Evolutionary conservation across 2,329 filamentous ascomycete species (phyloP), one percentile per base, ranked within the genome.

Genomic region (Trichoderma hamatum): DNA sequence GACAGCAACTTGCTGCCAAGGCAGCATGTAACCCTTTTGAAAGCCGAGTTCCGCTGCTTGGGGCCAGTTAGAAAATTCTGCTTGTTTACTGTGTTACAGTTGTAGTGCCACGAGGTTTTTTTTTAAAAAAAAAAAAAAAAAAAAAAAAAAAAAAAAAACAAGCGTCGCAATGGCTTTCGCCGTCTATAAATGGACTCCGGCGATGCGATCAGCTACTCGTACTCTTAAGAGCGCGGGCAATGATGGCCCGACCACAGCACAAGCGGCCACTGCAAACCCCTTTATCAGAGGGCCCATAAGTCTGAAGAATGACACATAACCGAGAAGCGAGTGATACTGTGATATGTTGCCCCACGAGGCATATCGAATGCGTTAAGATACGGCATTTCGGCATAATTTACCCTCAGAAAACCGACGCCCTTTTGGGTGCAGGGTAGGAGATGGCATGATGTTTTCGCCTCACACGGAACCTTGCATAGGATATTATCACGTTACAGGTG

Each of bases 401-500:
- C 11, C 1, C 28, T 26, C 24, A 19, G 61, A 24, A 49, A n/a
- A 49, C 34, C n/a, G 26, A 28, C 30, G 39, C 5, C 28, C 24
- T 16, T 21, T 19, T 28, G 30, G 34, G 14, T 67, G 28, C 39
- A 67, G 64, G 64, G 64, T 67, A 58, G 36, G 19, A 14, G 52
- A 28, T 19, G n/a, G 30, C 54, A 26, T 14, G 28, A 49, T 34
- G 14, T 24, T 32, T 30, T 67, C 54, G 64, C 64, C 54, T 67
- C 64, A 39, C 54, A 67, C 54, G 64, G 64, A 55, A 67, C 54
- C 64, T 67, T 67, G 54, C 54, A 67, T 58, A 32, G 28, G 28
- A 51, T 28, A 28, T 59, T 39, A 51, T 24, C 36, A 46, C 52
- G 43, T 19, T 58, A 2, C 16, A 21, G 28, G 54, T 36, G 30